Percentiles rank a stretch among this genome's conserved stretches.
Evolutionary conservation across 345 rosid species (phyloP).

Genomic region (Pistacia vera): DNA sequence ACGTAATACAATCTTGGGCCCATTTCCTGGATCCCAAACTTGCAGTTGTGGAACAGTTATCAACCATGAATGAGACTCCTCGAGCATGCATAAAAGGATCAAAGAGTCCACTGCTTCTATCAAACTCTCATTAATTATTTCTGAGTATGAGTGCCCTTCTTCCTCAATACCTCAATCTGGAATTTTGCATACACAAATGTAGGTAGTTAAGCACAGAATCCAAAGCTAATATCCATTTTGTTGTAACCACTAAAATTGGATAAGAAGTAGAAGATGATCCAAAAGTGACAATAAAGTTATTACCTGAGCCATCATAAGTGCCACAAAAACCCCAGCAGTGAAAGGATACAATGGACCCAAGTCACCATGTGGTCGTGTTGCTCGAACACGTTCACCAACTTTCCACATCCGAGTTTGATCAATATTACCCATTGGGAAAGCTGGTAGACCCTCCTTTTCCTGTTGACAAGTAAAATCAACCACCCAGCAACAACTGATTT

Average conservation of each 20-base stretch:
- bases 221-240: slow-evolving; percentile 20
- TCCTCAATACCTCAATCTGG: slow-evolving; percentile 61
- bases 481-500: neutral
- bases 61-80: slow-evolving; percentile 94
- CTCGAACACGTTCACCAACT: slow-evolving; percentile 47
- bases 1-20: slow-evolving; percentile 85
- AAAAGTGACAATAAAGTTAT: neutral
- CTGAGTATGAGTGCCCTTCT: slow-evolving; percentile 91
- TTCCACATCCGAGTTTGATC: slow-evolving; percentile 56
- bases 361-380: slow-evolving; percentile 37
- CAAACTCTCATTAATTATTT: slow-evolving; percentile 87
- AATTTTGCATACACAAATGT: neutral
- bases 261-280: neutral
- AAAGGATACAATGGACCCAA: slow-evolving; percentile 45
- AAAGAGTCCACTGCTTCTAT: slow-evolving; percentile 93
- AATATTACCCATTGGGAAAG: slow-evolving; percentile 57
- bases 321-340: slow-evolving; percentile 55
- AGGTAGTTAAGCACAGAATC: slow-evolving; percentile 21
- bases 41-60: slow-evolving; percentile 92
- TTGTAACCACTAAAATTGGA: neutral
- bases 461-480: slow-evolving; percentile 14
- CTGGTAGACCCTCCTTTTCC: slow-evolving; percentile 54
- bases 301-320: slow-evolving; percentile 57
- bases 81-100: slow-evolving; percentile 94
- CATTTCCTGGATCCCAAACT: slow-evolving; percentile 88